These are phyloP conservation scores for Cenchrus americanus DNA, from an alignment of 176 grass and related monocot species.

Conservation along the genomic window DNA sequence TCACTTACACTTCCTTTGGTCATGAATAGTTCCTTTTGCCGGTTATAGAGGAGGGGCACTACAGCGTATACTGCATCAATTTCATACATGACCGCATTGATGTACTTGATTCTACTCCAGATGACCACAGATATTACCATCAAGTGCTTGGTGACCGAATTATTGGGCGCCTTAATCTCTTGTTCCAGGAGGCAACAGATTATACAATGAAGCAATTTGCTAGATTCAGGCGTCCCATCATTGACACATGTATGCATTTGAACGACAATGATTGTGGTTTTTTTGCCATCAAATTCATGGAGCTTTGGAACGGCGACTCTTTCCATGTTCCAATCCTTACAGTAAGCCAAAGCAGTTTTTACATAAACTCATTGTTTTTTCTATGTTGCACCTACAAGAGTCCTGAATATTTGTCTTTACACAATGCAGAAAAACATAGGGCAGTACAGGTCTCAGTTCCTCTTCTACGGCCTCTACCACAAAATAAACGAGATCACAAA, in stretches of 20 bases:
- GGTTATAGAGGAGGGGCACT: neutral
- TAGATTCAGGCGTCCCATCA: neutral
- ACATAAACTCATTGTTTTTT: too few species aligned
- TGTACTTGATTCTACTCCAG: neutral
- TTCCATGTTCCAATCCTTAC: neutral
- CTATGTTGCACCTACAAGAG: neutral
- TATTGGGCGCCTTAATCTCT: neutral
- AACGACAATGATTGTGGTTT: neutral
- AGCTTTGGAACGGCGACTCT: constrained; percentile 3
- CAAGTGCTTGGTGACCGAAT: neutral
- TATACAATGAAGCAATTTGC: neutral
- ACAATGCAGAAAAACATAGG: neutral
- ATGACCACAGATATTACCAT: neutral
- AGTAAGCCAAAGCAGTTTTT: neutral
- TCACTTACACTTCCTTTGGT: neutral
- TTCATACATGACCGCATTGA: neutral
- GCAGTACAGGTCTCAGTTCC: neutral
- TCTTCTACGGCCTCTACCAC: neutral
- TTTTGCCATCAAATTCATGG: neutral
- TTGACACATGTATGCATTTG: neutral
- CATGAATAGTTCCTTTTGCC: neutral
- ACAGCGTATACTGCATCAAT: neutral
- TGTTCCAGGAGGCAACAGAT: neutral
- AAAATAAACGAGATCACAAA: neutral
- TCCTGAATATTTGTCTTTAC: neutral